A percentile compares a stretch with the other conserved stretches of the same genome.
phyloP scores from a whole-genome alignment of 345 rosid species.

The Brassica nigra region DNA sequence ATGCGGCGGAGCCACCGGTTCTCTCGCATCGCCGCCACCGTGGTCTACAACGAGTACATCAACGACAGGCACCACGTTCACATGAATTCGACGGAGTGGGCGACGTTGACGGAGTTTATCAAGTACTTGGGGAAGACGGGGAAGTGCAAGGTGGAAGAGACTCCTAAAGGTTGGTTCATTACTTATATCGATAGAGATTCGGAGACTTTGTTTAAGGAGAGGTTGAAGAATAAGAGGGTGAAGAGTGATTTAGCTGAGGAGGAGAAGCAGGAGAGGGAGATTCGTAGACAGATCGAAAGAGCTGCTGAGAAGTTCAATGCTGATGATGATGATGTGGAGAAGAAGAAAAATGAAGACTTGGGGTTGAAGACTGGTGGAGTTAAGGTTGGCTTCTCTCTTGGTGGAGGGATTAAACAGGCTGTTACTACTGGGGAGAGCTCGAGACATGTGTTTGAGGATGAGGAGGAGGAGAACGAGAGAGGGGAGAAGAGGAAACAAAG shows the following conservation, averaged over 20 bases:
- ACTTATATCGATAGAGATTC: conserved; percentile 87
- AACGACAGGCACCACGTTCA: conserved; percentile 88
- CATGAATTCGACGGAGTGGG: conserved; percentile 94
- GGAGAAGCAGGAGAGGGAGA: conserved; percentile 90
- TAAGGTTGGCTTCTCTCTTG: conserved; percentile 80
- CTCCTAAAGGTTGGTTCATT: conserved; percentile 97
- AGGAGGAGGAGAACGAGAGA: conserved; percentile 42
- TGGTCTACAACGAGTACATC: conserved; percentile 89
- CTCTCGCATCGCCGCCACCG: conserved; percentile 92
- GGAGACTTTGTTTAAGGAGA: conserved; percentile 82
- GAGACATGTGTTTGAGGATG: conserved; percentile 58
- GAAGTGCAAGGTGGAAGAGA: conserved; percentile 93
- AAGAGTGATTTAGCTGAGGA: conserved; percentile 81
- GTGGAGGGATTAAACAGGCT: conserved; percentile 35
- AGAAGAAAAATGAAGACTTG: conserved; percentile 43
- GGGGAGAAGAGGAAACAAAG: conserved; percentile 42
- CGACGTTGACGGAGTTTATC: conserved; percentile 84
- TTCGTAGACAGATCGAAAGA: conserved; percentile 77
- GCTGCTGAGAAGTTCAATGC: conserved; percentile 52
- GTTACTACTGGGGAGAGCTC: conserved; percentile 46
- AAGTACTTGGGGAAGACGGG: conserved; percentile 80
- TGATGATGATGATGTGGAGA: conserved; percentile 27
- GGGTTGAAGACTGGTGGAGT: conserved; percentile 60
- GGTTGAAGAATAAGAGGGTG: conserved; percentile 76
- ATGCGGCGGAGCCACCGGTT: conserved; percentile 88